Evolutionary conservation across 331 rosid genomes (phyloP), one percentile per base, ranked within the genome.

Genomic region (Acacia pycnantha): DNA sequence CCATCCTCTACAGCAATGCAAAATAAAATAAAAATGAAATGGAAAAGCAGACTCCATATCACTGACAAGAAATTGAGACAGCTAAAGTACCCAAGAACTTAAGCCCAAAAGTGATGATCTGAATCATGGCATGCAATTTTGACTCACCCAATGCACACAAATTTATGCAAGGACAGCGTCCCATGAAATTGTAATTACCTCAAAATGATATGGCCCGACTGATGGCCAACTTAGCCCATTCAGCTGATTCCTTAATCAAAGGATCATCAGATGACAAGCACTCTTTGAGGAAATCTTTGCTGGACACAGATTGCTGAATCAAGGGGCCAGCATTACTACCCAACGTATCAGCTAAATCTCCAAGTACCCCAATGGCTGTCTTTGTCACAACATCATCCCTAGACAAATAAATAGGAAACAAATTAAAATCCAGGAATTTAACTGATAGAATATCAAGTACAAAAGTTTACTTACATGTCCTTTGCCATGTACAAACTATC

Each of bases 1-100:
- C 86, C 89, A 84, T 84, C 89, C 77, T 79, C 85, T 86, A 81
- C 59, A 79, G 91, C 90, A 86, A 92, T 83, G 92, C 88, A 85
- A 85, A 80, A 86, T 59, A 81, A 84, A 85, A 74, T 70, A 79
- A 85, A 64, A 77, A 76, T 33, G 47, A 70, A 56, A 79, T 22
- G 69, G 81, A 84, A 74, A 79, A 70, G 75, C 67, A 44, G 87
- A 88, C 92, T 82, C 91, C 86, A 76, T 81, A 37, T 77, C 81
- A 83, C 87, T 86, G 91, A 86, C 79, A 78, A 69, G 88, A 82
- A 81, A 80, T 65, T 69, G 85, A 69, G 88, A 84, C 89, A 50
- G 87, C 86, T 76, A 70, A 86, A 66, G 69, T 83, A 85, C 84
- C 86, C 78, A 76, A 86, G 81, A 75, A 82, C 85, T 24, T 59